These are phyloP conservation scores for Xylaria intraflava DNA, from an alignment of 495 filamentous ascomycete genomes.

Conservation along the genomic window DNA sequence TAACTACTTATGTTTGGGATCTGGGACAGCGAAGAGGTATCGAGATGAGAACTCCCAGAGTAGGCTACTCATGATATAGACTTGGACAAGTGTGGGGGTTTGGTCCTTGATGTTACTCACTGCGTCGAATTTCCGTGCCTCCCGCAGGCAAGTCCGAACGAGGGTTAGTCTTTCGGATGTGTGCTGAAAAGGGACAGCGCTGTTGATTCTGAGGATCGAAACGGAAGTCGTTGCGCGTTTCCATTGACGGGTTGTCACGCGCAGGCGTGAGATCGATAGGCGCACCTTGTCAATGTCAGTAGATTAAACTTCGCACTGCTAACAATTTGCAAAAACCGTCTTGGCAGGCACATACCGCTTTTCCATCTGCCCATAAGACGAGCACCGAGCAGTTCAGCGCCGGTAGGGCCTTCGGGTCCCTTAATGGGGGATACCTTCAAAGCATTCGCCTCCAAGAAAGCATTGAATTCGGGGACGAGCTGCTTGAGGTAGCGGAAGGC, in stretches of 20 bases:
- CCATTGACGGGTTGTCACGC: conserved; percentile 26
- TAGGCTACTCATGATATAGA: too few relatives aligned
- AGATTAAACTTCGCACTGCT: not conserved
- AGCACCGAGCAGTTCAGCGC: conserved; percentile 32
- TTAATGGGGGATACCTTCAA: not conserved
- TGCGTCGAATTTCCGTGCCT: conserved; percentile 6
- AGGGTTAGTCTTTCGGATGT: conserved; percentile 39
- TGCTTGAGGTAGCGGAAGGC: conserved; percentile 35
- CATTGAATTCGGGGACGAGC: conserved; percentile 29
- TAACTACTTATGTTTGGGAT: too few relatives aligned
- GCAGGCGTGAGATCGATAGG: conserved; percentile 27
- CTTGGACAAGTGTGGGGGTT: too few relatives aligned
- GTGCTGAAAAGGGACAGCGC: conserved; percentile 36
- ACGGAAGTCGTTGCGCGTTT: conserved; percentile 16
- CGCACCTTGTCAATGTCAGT: conserved; percentile 21
- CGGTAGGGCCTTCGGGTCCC: conserved; percentile 18
- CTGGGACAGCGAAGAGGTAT: too few relatives aligned
- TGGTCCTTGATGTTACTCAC: not conserved
- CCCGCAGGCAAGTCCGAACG: conserved; percentile 22
- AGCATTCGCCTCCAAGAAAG: conserved; percentile 7
- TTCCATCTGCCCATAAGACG: conserved; percentile 40
- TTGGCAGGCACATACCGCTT: conserved; percentile 4
- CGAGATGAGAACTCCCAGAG: too few relatives aligned
- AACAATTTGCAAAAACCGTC: not conserved
- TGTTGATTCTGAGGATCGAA: conserved; percentile 24